Percentiles rank a stretch among this genome's conserved stretches.
Conservation (phyloP, 352 stramenopile species). For the Phytophthora constricta region DNA sequence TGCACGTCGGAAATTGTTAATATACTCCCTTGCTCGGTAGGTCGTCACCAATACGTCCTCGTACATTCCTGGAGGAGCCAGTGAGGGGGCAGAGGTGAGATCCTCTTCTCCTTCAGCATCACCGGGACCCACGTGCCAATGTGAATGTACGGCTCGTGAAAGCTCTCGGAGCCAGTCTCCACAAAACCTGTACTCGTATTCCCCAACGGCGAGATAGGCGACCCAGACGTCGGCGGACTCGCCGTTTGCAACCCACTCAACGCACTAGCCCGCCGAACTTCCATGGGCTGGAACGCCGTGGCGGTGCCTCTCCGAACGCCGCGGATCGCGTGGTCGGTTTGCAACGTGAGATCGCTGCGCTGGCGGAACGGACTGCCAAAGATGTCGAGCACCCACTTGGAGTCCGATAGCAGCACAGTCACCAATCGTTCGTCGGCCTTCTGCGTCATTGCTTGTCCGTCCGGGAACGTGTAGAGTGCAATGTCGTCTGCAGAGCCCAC, state of each 20-base stretch:
- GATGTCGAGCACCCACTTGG: conserved; percentile 83
- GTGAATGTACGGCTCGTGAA: conserved; percentile 78
- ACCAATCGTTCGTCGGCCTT: conserved; percentile 36
- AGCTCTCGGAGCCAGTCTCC: conserved; percentile 19
- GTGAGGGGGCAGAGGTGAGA: conserved; percentile 21
- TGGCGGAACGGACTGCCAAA: conserved; percentile 64
- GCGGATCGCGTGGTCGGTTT: conserved; percentile 65
- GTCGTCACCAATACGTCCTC: conserved; percentile 76
- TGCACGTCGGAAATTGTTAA: conserved; percentile 63
- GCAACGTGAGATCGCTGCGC: conserved; percentile 55
- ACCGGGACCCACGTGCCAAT: conserved; percentile 80
- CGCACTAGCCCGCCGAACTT: conserved; percentile 35
- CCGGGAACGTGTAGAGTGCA: conserved; percentile 62
- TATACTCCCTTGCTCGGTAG: conserved; percentile 66
- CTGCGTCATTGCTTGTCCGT: conserved; percentile 33
- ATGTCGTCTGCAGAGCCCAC: conserved; percentile 62
- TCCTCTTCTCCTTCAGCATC: conserved; percentile 55
- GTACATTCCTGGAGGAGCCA: conserved; percentile 49
- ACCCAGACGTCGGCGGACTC: conserved; percentile 8
- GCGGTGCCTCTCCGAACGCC: conserved; percentile 40
- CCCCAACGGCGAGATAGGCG: conserved; percentile 38
- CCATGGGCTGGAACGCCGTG: conserved; percentile 26
- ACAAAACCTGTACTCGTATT: conserved; percentile 27
- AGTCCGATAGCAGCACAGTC: conserved; percentile 42
- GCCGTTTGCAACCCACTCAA: conserved; percentile 3